These are phyloP conservation scores for Leptographium flavum DNA, from an alignment of 2,329 filamentous ascomycete species.

Conservation along the genomic window DNA sequence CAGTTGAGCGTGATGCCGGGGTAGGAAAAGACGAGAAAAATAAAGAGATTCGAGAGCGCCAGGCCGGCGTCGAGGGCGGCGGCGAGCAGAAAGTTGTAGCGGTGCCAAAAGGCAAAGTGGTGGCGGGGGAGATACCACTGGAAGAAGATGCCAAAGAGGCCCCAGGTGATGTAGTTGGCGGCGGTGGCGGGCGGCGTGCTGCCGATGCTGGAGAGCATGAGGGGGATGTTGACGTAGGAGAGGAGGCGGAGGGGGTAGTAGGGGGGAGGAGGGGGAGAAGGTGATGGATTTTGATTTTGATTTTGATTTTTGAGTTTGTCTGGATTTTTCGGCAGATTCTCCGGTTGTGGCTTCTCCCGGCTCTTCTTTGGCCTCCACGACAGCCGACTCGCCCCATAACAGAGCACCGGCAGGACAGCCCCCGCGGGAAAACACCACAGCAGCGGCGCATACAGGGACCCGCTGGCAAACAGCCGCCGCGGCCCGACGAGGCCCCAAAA, in stretches of 20 bases:
- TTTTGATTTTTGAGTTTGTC: no score
- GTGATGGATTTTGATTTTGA: no score
- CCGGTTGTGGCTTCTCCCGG: no score
- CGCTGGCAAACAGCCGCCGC: constrained; percentile 49
- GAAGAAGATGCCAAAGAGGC: constrained; percentile 49
- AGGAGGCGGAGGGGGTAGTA: neutral
- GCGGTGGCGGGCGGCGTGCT: constrained; percentile 51
- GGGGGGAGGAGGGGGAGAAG: no score
- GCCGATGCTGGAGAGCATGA: constrained; percentile 50
- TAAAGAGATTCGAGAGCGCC: constrained; percentile 49
- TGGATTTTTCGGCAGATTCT: no score
- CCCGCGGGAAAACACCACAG: constrained; percentile 61
- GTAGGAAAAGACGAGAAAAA: constrained; percentile 47
- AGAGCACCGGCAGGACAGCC: constrained; percentile 44
- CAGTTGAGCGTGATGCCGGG: neutral
- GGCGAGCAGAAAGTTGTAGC: constrained; percentile 63
- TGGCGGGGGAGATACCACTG: constrained; percentile 52
- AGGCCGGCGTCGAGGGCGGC: constrained; percentile 56
- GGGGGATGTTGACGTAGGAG: constrained; percentile 51
- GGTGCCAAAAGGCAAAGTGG: constrained; percentile 58
- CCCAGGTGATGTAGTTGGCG: constrained; percentile 59
- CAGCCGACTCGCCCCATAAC: constrained; percentile 45
- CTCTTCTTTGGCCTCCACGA: no score
- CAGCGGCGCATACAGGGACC: constrained; percentile 45
- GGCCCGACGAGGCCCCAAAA: constrained; percentile 63